These are phyloP conservation scores for Echinosophora koreensis DNA, from an alignment of 306 rosid genomes.

Conservation along the genomic window DNA sequence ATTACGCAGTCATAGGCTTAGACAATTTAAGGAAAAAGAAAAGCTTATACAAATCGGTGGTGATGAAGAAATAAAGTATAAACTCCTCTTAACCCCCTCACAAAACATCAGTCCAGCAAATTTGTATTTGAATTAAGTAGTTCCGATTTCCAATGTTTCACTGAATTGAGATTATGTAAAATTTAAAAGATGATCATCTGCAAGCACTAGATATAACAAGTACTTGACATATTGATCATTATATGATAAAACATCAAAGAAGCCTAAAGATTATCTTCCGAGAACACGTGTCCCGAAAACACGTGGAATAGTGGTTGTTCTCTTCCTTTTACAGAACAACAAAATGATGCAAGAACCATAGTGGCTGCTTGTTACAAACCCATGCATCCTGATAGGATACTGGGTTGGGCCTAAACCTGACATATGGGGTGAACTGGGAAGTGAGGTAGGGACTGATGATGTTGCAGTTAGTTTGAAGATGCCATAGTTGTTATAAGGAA, in stretches of 20 bases:
- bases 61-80: neutral
- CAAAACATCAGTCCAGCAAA: constrained; percentile 18
- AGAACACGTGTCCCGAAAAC: neutral
- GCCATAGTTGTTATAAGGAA: too few relatives aligned
- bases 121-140: neutral
- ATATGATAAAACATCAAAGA: constrained; percentile 12
- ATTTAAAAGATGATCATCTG: neutral
- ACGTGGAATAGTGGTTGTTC: neutral
- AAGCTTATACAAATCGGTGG: constrained; percentile 5
- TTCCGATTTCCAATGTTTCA: constrained; percentile 8
- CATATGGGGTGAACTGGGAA: too few relatives aligned
- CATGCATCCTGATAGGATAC: neutral
- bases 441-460: too few relatives aligned
- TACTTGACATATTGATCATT: constrained; percentile 1
- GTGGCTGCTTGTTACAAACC: neutral
- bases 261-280: neutral
- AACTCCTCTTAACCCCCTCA: neutral
- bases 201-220: constrained; percentile 17
- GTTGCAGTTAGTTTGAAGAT: too few relatives aligned
- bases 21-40: constrained; percentile 6
- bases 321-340: constrained; percentile 36
- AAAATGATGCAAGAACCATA: constrained; percentile 3
- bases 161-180: neutral
- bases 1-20: neutral
- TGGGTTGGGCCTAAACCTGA: too few relatives aligned